Percentiles rank a stretch among this genome's conserved stretches.
phyloP scores from a whole-genome alignment of 306 rosid genomes.

The Glycine tomentella region DNA sequence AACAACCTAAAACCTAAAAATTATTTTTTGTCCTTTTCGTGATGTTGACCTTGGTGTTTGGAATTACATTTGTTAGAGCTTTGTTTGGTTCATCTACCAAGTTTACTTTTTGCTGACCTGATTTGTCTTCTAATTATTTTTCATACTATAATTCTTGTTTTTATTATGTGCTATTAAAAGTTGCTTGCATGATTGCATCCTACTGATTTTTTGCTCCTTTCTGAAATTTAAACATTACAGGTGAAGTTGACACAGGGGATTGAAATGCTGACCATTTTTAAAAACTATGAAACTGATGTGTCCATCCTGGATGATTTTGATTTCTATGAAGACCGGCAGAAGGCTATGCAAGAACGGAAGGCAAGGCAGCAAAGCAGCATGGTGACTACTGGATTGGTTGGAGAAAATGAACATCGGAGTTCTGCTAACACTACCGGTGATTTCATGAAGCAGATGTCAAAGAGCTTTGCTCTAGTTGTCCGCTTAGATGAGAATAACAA shows the following conservation, averaged over 20 bases:
- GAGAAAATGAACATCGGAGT: conserved; percentile 70
- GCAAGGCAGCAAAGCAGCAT: conserved; percentile 70
- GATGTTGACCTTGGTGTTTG: conserved; percentile 21
- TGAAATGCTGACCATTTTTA: conserved; percentile 80
- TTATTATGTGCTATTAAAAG: background rate
- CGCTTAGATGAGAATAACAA: conserved; percentile 70
- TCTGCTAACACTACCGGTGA: conserved; percentile 55
- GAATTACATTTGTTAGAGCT: conserved; percentile 6
- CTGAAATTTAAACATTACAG: conserved; percentile 55
- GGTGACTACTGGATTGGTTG: conserved; percentile 59
- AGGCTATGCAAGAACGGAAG: conserved; percentile 85
- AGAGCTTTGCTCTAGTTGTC: conserved; percentile 85
- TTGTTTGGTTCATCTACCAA: background rate
- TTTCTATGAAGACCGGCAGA: conserved; percentile 85
- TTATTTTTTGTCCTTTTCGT: background rate
- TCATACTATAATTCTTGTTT: no score
- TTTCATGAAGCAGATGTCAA: conserved; percentile 80
- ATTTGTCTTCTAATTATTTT: background rate
- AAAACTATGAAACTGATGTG: conserved; percentile 71
- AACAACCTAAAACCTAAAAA: background rate
- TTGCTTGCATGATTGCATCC: conserved; percentile 11
- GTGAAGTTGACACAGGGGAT: conserved; percentile 78
- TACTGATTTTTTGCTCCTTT: conserved; percentile 17
- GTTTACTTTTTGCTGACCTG: no score
- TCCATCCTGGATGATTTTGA: conserved; percentile 88